Base-by-base conservation (phyloP, 192 early-diverging fungal species). In the Backusella tuberculispora region DNA sequence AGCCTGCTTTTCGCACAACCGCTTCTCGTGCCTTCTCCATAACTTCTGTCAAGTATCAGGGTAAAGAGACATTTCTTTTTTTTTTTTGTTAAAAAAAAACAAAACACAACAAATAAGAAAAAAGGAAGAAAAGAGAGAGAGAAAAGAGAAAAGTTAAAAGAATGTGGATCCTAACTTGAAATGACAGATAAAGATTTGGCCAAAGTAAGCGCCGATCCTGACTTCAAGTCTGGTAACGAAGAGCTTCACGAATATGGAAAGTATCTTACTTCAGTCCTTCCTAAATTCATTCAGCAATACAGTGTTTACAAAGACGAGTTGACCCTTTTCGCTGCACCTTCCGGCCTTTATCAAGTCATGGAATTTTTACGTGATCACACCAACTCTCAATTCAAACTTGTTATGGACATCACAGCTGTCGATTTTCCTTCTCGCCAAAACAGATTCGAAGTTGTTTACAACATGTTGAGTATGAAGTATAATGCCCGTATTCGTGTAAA, bases 231-330 rank as follows among this genome's bases (percentile, higher is more conserved):
- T 38, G 79, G 79, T 64, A 83, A 83, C 70, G 80, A 83, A 60
- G 64, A 67, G 5, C 83, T 95, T 63, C 92, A 95, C 77, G 93
- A 95, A 81, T 99, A 90, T 82, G 96, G 96, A 64, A 89, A 94
- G 78, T 98, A 93, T 84, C 81, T 99, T 45, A 85, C 90, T 29
- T 89, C 89, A 45, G 87, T 90, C 75, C 83, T 99, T 74, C 98
- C 98, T 38, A 98, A 97, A 84, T 98, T 87, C 80, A 93, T 99
- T 64, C 98, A 99, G 80, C 98, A 97, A 85, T 94, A 94, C 80
- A 95, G 95, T 37, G 93, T 99, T 71, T 98, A 96, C 91, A 98
- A 98, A 84, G 95, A 99, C 73, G 98, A 99, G 81, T 87, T 99
- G 56, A 95, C 94, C n/a, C 83, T 99, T 71, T 95, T 96, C 83